Base-by-base conservation (phyloP, 169 alveolate genomes). In the Plasmodium blacklocki region DNA sequence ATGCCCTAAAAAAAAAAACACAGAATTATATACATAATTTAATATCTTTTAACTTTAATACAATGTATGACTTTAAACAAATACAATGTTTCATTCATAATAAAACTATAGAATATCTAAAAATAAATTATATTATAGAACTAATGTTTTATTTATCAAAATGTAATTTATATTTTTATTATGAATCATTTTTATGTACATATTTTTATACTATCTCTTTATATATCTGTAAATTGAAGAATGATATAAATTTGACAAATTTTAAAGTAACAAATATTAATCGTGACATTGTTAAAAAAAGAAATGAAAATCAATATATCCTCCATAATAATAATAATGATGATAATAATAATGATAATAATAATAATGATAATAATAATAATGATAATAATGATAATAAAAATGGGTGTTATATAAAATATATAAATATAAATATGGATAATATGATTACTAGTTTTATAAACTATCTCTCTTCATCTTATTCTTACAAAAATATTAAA, bases 121-220 rank as follows among this genome's bases (percentile, higher is more conserved):
- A 71, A n/a, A 29, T 54, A 19, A 52, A 72, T 11, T 19, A 68
- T 6, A 67, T 80, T 32, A 29, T 64, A 26, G 15, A 80, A 18
- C 11, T 80, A 29, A 29, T 80, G 29, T 68, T 80, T 80, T 80
- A 80, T 29, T 73, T 80, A 62, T 66, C 90, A 60, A 80, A 80
- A 54, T 7, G 52, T 50, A 63, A 80, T 62, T 32, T 70, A 62
- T 32, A 67, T 39, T 80, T 68, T 68, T 80, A 80, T 72, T 80
- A 52, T 70, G 90, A 80, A 43, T 68, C 64, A 18, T 43, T 80
- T 80, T 54, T 80, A 56, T 68, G 47, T 21, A 26, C 54, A 5
- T 80, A 80, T 49, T 78, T 64, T 50, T 43, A 78, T 59, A 18
- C 15, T 62, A 64, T 78, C 26, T 56, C 15, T 15, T 43, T 19